Percentiles rank a stretch among this genome's conserved stretches.
Evolutionary conservation across 768 basidiomycete species (phyloP).

Genomic region (Trametopsis cervina): DNA sequence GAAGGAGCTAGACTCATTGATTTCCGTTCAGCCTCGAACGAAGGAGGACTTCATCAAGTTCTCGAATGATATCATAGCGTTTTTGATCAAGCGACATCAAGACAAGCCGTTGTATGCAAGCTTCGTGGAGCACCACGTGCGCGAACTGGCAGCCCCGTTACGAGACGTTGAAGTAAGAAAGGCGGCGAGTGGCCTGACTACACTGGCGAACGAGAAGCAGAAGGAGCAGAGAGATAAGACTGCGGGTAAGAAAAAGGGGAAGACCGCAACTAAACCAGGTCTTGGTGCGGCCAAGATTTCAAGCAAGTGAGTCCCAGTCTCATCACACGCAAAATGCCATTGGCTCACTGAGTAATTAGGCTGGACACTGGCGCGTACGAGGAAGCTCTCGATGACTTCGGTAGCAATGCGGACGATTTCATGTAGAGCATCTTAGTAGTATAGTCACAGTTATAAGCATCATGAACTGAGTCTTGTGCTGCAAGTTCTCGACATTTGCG

Average conservation of each 20-base stretch:
- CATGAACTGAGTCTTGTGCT: no score
- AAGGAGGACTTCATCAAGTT: constrained; percentile 82
- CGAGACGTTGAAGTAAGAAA: constrained; percentile 92
- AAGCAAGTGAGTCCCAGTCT: constrained; percentile 41
- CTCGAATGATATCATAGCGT: constrained; percentile 67
- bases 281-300: constrained; percentile 66
- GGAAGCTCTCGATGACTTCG: constrained; percentile 87
- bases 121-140: constrained; percentile 82
- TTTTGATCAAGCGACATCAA: constrained; percentile 72
- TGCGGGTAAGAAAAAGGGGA: constrained; percentile 86
- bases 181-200: constrained; percentile 74
- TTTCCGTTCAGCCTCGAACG: constrained; percentile 76
- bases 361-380: constrained; percentile 79
- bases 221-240: constrained; percentile 81
- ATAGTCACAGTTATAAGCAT: background rate
- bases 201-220: constrained; percentile 93
- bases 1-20: constrained; percentile 59
- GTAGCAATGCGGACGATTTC: constrained; percentile 71
- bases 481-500: background rate
- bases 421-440: constrained; percentile 52
- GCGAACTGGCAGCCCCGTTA: constrained; percentile 67
- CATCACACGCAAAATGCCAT: no score
- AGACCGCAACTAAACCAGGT: constrained; percentile 61
- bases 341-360: constrained; percentile 32
- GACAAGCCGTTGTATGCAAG: constrained; percentile 73